Evolutionary conservation across 345 rosid genomes (phyloP), one percentile per base, ranked within the genome.

Genomic region (Psidium friedrichsthalianum): DNA sequence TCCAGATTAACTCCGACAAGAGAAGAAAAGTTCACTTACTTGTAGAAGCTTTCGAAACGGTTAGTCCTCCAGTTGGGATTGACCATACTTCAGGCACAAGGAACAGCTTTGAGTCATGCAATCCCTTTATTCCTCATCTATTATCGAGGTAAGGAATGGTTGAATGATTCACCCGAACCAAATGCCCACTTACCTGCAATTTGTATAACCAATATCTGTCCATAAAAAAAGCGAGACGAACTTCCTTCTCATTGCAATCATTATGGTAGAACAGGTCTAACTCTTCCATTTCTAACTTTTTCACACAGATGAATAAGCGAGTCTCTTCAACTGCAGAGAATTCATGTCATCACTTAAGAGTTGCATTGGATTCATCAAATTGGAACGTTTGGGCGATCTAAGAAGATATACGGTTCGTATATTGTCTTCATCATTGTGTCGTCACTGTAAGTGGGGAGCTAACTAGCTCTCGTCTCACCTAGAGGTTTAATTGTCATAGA

Each of bases 21-120:
- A 94, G 90, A 88, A 92, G 94, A 86, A 96, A 94, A 89, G 99
- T 97, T 84, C 90, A 90, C 86, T 86, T 96, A 86, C 94, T 97
- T 10, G 94, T 95, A 4, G 96, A 96, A 90, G 99, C 99, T 61
- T 97, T 97, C 81, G 98, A 97, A 92, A 86, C 95, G 7, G 92
- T 97, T 69, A 92, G 88, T 58, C 96, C 98, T 52, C 86, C 92
- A 82, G 85, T 86, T 44, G 89, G 88, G 87, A 84, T 56, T 84
- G 85, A 86, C 25, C 53, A 80, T 84, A 24, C 54, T 59, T 57
- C 86, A 64, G 85, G 57, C 82, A 47, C 55, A 27, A 53, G 59
- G 84, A 74, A 84, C 88, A 85, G 74, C 83, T 24, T 85, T 88
- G 86, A 57, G 83, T 82, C 89, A 56, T 88, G 84, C 85, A 82